These are phyloP conservation scores for Angomonas desouzai DNA, from an alignment of 208 protist genomes.

Conservation along the genomic window DNA sequence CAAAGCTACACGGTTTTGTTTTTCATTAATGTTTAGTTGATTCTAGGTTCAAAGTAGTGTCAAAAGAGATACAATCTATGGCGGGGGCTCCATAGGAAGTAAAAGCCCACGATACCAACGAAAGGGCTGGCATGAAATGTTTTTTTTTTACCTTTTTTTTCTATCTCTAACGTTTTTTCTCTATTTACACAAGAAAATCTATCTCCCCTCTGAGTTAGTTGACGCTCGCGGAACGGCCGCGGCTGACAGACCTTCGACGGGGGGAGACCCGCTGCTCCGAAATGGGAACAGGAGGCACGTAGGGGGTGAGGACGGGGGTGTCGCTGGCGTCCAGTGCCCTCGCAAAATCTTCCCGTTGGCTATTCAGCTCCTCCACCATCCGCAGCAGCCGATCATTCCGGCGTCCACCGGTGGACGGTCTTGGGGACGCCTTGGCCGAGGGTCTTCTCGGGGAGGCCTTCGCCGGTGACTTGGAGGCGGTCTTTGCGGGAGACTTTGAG, in stretches of 20 bases:
- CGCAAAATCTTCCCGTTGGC: background rate
- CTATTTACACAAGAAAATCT: slow-evolving; percentile 6
- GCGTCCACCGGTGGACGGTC: background rate
- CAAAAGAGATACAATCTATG: slow-evolving; percentile 5
- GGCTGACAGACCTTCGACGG: background rate
- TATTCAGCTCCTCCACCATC: slow-evolving; percentile 1
- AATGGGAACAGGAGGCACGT: background rate
- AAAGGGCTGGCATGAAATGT: too few relatives aligned
- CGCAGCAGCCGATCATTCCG: background rate
- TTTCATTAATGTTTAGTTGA: too few relatives aligned
- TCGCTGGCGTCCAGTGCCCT: background rate
- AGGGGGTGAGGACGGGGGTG: background rate
- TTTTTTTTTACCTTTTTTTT: slow-evolving; percentile 6
- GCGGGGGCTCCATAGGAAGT: background rate
- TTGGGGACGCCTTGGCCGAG: background rate
- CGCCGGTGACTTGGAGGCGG: background rate
- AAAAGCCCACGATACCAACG: too few relatives aligned
- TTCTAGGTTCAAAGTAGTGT: too few relatives aligned
- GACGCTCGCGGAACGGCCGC: background rate
- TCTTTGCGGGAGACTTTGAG: background rate
- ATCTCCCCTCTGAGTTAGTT: background rate
- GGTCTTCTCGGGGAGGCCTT: too few relatives aligned
- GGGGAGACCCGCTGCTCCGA: background rate
- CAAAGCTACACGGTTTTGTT: too few relatives aligned
- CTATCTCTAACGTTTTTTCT: background rate